Base-by-base conservation (phyloP, 2,329 filamentous ascomycete genomes). In the Monilinia polystroma region DNA sequence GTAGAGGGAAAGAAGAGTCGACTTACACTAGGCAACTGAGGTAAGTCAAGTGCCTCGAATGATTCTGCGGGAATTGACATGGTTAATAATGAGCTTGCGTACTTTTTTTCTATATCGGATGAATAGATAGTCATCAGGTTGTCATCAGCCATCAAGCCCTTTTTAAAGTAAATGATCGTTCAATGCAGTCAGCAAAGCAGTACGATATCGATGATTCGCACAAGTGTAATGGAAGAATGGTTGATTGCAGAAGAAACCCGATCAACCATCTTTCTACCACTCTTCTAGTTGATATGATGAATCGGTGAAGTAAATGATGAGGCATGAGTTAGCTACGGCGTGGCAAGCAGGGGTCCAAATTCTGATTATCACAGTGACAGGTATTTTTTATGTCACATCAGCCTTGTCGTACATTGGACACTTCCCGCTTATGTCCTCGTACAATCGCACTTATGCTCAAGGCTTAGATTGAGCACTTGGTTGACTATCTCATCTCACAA, bases 151-250 rank as follows among this genome's bases (percentile, higher is more conserved):
- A 32, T 63, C 49, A 63, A 43, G 23, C 32, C 35, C 23, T 26
- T 41, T 18, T 41, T 38, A 18, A 35, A 54, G 49, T 63, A 23
- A 43, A 54, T 63, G 47, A 45, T 60, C 26, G 32, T 53, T 63
- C 47, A 18, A 63, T 51, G 41, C 63, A 57, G 63, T 64, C 63
- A 64, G 52, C 63, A 56, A 57, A 60, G 63, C 52, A 64, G 63
- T 47, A 55, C 53, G 26, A 47, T 51, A 16, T 64, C 6, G 20
- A 49, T 12, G 29, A 12, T 32, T 60, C 43, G 20, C 43, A 35
- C 57, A 59, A 29, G 35, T 64, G 41, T 43, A 64, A 57, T 63
- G 59, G 59, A 52, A 63, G 59, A 41, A 64, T 38, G 6, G 1
- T 49, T 47, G 56, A 38, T 23, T 47, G 62, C 62, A 64, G 52